A percentile compares a stretch with the other conserved stretches of the same genome.
Evolutionary conservation across 352 stramenopile genomes (phyloP).

Genomic region (Pythium coloratum): DNA sequence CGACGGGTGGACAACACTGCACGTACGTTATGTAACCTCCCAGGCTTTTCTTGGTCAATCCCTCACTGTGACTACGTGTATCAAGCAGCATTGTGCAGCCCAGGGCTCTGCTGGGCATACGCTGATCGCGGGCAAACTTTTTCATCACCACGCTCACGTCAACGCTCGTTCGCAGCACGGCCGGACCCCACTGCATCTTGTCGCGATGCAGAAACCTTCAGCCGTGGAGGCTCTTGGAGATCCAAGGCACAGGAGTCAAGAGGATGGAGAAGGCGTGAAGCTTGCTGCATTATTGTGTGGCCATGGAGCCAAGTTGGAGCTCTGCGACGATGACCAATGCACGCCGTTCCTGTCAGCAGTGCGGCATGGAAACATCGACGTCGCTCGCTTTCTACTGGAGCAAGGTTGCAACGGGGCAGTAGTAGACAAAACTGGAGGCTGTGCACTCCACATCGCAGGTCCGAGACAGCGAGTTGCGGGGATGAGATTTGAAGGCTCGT

Average conservation of each 20-base stretch:
- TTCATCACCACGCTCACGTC: constrained; percentile 30
- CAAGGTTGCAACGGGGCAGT: constrained; percentile 31
- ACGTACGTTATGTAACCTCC: constrained; percentile 34
- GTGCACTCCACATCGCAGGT: constrained; percentile 53
- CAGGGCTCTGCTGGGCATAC: constrained; percentile 34
- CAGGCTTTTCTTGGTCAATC: background rate
- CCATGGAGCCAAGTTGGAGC: constrained; percentile 32
- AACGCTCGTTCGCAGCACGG: constrained; percentile 52
- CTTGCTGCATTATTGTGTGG: background rate
- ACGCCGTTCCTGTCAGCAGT: constrained; percentile 50
- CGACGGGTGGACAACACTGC: constrained; percentile 61
- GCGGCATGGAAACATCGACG: constrained; percentile 25
- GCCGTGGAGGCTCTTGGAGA: background rate
- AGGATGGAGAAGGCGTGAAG: background rate
- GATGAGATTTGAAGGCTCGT: too few relatives aligned
- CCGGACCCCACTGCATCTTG: constrained; percentile 52
- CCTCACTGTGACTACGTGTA: background rate
- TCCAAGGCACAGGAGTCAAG: background rate
- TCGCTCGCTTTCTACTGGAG: constrained; percentile 34
- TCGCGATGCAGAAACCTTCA: constrained; percentile 20
- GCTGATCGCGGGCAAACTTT: constrained; percentile 37
- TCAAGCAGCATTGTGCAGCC: constrained; percentile 48
- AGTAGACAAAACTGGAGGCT: constrained; percentile 39
- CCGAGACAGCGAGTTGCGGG: background rate
- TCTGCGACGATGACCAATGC: constrained; percentile 34